Evolutionary conservation across 148 eudicot genomes (phyloP).

Genomic region (Polygonum maritimum): DNA sequence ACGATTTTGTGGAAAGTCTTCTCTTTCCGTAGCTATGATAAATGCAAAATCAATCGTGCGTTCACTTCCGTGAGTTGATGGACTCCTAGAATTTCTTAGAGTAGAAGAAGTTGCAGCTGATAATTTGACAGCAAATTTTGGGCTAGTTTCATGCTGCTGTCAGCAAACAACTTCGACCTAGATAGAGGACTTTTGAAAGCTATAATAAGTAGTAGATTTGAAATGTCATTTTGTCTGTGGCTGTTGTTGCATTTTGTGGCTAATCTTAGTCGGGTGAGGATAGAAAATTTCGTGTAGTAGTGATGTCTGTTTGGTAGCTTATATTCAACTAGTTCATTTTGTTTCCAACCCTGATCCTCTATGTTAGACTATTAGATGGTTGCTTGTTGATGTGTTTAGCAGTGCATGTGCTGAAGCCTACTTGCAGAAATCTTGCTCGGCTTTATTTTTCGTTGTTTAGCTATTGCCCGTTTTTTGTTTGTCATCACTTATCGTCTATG

Average conservation of each 20-base stretch:
- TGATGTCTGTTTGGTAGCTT: too few relatives aligned
- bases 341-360: background rate
- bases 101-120: background rate
- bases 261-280: too few relatives aligned
- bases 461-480: background rate
- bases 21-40: background rate
- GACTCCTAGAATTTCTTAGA: background rate
- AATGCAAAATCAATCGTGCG: background rate
- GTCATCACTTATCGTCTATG: background rate
- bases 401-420: background rate
- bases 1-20: constrained; percentile 6
- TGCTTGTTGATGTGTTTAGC: background rate
- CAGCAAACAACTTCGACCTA: background rate
- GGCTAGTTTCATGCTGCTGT: background rate
- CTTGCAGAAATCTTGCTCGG: background rate
- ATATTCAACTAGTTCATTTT: background rate
- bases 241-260: too few relatives aligned
- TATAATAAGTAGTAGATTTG: background rate
- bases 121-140: background rate
- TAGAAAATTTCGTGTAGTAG: too few relatives aligned
- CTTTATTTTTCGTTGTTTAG: background rate
- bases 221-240: too few relatives aligned
- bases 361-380: background rate
- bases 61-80: background rate
- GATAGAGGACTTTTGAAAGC: background rate